Conservation (phyloP, 1,284 basidiomycete genomes). For the Calocybe gambosa region DNA sequence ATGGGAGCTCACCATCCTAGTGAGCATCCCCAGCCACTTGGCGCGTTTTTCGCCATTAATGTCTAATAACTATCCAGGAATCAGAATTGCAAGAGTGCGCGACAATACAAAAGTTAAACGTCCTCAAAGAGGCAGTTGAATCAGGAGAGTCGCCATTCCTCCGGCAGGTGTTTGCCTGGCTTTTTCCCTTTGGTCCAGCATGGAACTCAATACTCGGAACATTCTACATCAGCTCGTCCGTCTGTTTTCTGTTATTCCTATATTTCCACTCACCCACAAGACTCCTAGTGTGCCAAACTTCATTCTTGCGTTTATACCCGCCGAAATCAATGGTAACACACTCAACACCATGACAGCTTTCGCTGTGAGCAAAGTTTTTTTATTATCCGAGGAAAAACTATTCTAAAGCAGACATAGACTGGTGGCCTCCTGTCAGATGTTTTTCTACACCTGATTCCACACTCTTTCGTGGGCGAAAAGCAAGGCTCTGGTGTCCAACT, state of each 20-base stretch:
- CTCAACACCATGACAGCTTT: conserved; percentile 90
- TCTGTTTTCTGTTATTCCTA: conserved; percentile 14
- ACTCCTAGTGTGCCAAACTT: conserved; percentile 76
- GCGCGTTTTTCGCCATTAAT: conserved; percentile 4
- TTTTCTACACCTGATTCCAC: conserved; percentile 84
- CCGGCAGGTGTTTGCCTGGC: conserved; percentile 68
- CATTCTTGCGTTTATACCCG: conserved; percentile 85
- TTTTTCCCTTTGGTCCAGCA: conserved; percentile 84
- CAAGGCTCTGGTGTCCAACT: conserved; percentile 63
- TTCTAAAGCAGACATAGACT: conserved; percentile 42
- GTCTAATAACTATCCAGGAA: conserved; percentile 28
- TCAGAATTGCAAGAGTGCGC: conserved; percentile 45
- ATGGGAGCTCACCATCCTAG: conserved; percentile 15
- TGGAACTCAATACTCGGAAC: conserved; percentile 85
- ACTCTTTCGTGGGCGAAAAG: conserved; percentile 85
- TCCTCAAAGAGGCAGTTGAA: conserved; percentile 55
- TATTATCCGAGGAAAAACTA: conserved; percentile 7
- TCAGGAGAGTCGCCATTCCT: conserved; percentile 63
- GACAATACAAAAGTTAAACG: conserved; percentile 50
- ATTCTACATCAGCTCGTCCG: conserved; percentile 91
- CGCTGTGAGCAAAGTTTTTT: conserved; percentile 41
- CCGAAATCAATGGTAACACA: conserved; percentile 74
- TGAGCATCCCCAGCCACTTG: conserved; percentile 6
- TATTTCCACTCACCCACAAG: conserved; percentile 7
- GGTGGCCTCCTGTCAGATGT: conserved; percentile 87